Evolutionary conservation across 257 asterid genomes (phyloP), one percentile per base, ranked within the genome.

Genomic region (Scutellaria minor): DNA sequence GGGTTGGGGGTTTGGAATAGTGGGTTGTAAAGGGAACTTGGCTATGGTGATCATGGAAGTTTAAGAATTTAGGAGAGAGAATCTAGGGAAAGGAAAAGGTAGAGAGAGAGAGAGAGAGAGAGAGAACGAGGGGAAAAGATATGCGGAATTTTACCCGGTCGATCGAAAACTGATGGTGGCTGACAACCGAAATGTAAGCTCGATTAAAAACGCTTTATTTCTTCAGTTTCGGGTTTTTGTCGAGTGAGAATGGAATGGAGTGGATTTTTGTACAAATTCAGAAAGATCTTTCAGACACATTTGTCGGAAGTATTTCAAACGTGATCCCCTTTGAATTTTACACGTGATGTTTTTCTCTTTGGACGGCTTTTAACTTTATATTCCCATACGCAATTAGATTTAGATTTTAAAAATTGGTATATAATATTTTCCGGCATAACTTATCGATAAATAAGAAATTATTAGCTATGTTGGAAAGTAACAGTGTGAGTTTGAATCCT

Each of bases 11-110:
- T 55, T 75, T 63, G 75, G 81, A 54, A 65, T 48, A 54, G 84
- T 64, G 79, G 79, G 80, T 50, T 70, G 80, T 78, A 83, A 60
- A 74, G 91, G 85, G 81, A 83, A 64, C 65, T 83, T 77, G 40
- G 82, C 53, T 75, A 75, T 48, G 85, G 86, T 70, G 84, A 81
- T 79, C 97, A 88, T 91, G 81, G 79, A 65, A 41, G 77, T 24
- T 71, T 9, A 64, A 55, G 64, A 68, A 72, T 60, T 64, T 50
- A 79, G 77, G 73, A 40, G 78, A 58, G 46, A 62, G 79, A 80
- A 80, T 73, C 73, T 68, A 3, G 61, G 71, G 53, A 64, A 74
- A 70, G 55, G 14, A 41, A 56, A 64, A 11, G 4, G 44, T 3
- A 24, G 31, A 55, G 66, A 27, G 53, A 3, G 14, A 61, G 20